Evolutionary conservation across 805 yeast species (phyloP).

Genomic region (Brettanomyces nanus): DNA sequence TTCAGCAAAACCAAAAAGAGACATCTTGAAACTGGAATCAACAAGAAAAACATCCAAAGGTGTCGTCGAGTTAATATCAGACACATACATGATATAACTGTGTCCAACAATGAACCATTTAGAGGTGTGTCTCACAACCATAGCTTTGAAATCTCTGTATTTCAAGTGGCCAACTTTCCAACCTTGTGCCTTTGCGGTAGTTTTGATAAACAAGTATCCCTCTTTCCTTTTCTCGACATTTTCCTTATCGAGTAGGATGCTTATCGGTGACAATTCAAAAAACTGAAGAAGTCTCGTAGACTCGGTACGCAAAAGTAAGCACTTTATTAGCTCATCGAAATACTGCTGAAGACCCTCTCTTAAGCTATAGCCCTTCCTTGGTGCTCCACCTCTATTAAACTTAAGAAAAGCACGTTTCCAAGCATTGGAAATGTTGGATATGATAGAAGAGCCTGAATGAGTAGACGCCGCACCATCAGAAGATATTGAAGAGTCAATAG

Average conservation of each 20-base stretch:
- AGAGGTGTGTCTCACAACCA: slow-evolving; percentile 84
- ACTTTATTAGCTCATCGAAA: slow-evolving; percentile 49
- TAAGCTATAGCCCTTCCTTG: not conserved
- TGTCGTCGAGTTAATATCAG: slow-evolving; percentile 77
- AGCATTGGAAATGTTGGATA: slow-evolving; percentile 6
- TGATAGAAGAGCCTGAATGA: not conserved
- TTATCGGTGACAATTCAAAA: slow-evolving; percentile 83
- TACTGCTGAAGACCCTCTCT: slow-evolving; percentile 53
- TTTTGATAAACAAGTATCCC: slow-evolving; percentile 72
- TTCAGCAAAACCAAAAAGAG: slow-evolving; percentile 34
- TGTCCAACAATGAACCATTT: slow-evolving; percentile 89
- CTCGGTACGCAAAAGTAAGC: slow-evolving; percentile 66
- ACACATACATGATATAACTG: slow-evolving; percentile 77
- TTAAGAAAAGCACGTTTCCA: slow-evolving; percentile 7
- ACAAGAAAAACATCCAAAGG: slow-evolving; percentile 88
- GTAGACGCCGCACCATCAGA: not conserved
- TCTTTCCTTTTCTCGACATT: slow-evolving; percentile 80
- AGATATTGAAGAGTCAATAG: not conserved
- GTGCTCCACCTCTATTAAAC: not conserved
- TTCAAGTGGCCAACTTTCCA: slow-evolving; percentile 92
- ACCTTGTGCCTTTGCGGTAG: slow-evolving; percentile 83
- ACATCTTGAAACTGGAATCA: slow-evolving; percentile 64
- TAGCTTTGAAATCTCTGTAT: slow-evolving; percentile 68
- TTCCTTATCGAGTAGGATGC: slow-evolving; percentile 76
- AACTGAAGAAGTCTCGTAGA: slow-evolving; percentile 79